Evolutionary conservation across 768 basidiomycete genomes (phyloP).

Genomic region (Gymnopilus junonius): DNA sequence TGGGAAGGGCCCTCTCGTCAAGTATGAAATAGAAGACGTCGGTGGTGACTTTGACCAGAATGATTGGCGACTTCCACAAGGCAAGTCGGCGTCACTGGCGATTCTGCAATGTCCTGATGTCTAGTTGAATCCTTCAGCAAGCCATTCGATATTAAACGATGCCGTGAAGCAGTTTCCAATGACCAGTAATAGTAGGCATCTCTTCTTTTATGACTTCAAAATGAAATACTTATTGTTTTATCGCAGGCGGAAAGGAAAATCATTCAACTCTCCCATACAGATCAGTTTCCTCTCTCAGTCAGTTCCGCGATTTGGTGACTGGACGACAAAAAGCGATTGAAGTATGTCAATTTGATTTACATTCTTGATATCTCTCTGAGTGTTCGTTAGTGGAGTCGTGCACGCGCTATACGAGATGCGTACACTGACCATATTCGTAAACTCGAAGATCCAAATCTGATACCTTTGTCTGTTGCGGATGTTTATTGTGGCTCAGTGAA

Average conservation of each 20-base stretch:
- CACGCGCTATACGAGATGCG: slow-evolving; percentile 46
- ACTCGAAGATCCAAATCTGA: slow-evolving; percentile 16
- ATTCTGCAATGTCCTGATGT: not conserved
- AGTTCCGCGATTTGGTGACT: slow-evolving; percentile 40
- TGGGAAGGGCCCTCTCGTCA: not conserved
- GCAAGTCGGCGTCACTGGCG: not conserved
- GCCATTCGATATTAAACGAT: slow-evolving; percentile 32
- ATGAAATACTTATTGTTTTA: not conserved
- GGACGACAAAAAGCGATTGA: slow-evolving; percentile 59
- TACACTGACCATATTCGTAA: slow-evolving; percentile 32
- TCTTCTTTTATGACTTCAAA: not conserved
- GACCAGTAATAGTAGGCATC: slow-evolving; percentile 40
- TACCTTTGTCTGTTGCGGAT: slow-evolving; percentile 44
- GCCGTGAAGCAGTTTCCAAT: slow-evolving; percentile 46
- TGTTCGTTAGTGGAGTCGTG: slow-evolving; percentile 48
- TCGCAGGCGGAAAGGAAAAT: slow-evolving; percentile 31
- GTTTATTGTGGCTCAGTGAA: slow-evolving; percentile 51
- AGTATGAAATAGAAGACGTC: not conserved
- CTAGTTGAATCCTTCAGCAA: slow-evolving; percentile 19
- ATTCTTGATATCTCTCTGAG: not conserved
- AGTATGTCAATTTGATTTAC: slow-evolving; percentile 31
- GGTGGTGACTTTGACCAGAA: not conserved
- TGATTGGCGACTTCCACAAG: not conserved
- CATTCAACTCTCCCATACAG: slow-evolving; percentile 41
- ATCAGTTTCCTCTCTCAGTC: slow-evolving; percentile 34